Conservation (phyloP, 345 rosid genomes). For the Rhizophora apiculata region DNA sequence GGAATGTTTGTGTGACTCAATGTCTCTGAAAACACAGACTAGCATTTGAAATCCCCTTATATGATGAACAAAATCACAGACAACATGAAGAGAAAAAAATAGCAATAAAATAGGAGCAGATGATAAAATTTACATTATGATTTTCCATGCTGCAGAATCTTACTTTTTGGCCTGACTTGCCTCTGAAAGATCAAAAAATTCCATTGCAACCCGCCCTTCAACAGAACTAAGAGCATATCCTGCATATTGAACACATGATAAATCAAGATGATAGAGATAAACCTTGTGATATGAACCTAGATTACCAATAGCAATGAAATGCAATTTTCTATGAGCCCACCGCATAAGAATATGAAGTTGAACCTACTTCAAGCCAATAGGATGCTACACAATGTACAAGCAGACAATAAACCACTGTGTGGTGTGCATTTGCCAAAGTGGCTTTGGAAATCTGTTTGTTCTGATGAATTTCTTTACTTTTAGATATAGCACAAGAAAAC, state of each 20-base stretch:
- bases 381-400: too few species aligned
- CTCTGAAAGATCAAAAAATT: conserved; percentile 88
- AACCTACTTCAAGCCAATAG: too few species aligned
- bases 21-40: neutral
- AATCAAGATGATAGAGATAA: conserved; percentile 5
- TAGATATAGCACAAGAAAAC: neutral
- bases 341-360: too few species aligned
- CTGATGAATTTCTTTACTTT: neutral
- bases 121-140: neutral
- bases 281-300: too few species aligned
- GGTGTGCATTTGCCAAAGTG: neutral
- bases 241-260: conserved; percentile 35
- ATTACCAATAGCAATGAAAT: too few species aligned
- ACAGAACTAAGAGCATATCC: conserved; percentile 98
- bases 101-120: neutral
- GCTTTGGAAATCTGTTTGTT: neutral
- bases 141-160: conserved; percentile 1
- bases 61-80: neutral
- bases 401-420: too few species aligned
- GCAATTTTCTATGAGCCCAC: too few species aligned
- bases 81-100: neutral
- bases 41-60: neutral
- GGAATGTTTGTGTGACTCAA: too few species aligned
- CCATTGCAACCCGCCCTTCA: conserved; percentile 99
- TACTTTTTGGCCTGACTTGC: conserved; percentile 96